phyloP scores from a whole-genome alignment of 2,329 filamentous ascomycete species.

The Exserohilum rostratum region DNA sequence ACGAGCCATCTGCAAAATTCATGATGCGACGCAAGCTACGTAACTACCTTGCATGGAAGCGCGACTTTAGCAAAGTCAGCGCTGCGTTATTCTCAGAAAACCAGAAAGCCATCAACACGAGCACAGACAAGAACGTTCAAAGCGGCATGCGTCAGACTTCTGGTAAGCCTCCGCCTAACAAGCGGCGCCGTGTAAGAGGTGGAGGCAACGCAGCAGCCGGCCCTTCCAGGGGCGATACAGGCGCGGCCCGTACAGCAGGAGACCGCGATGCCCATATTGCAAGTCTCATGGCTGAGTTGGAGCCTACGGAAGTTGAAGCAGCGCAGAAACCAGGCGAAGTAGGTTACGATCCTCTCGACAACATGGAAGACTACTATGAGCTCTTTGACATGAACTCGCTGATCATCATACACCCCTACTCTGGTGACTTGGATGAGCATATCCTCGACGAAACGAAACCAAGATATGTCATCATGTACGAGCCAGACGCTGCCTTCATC shows the following conservation, averaged over 20 bases:
- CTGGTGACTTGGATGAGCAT: conserved; percentile 94
- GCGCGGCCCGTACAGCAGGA: conserved; percentile 75
- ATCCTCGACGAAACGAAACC: conserved; percentile 94
- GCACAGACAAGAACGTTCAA: conserved; percentile 62
- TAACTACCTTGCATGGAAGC: conserved; percentile 89
- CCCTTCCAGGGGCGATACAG: conserved; percentile 70
- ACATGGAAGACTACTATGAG: conserved; percentile 92
- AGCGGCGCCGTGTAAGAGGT: conserved; percentile 82
- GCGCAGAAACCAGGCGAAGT: conserved; percentile 75
- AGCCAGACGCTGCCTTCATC: conserved; percentile 93
- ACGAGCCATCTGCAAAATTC: conserved; percentile 73
- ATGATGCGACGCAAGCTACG: conserved; percentile 91
- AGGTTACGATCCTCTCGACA: conserved; percentile 77
- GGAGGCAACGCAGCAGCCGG: conserved; percentile 67
- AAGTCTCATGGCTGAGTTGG: conserved; percentile 79
- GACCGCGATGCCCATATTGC: conserved; percentile 84
- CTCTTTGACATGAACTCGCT: conserved; percentile 91
- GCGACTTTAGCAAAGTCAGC: conserved; percentile 84
- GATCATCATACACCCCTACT: conserved; percentile 88
- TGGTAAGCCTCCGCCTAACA: conserved; percentile 77
- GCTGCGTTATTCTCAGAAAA: conserved; percentile 79
- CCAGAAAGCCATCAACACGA: conserved; percentile 74
- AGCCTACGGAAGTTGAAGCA: conserved; percentile 78
- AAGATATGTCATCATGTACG: conserved; percentile 97
- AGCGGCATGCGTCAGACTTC: conserved; percentile 53